These are phyloP conservation scores for Podaxis rugospora DNA, from an alignment of 768 basidiomycete genomes.

Conservation along the genomic window DNA sequence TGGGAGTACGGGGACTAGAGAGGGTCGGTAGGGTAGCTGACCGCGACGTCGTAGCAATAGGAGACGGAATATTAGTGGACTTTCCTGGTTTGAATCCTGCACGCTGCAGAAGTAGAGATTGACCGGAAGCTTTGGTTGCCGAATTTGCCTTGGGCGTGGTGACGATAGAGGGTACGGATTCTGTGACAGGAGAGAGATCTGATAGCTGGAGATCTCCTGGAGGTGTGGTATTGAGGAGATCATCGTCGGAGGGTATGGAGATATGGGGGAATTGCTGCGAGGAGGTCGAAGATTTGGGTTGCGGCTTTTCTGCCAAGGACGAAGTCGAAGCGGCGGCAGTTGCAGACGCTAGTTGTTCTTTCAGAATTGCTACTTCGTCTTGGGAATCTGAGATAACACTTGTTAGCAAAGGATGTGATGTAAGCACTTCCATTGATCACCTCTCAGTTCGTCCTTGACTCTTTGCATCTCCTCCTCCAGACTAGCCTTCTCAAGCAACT, in stretches of 20 bases:
- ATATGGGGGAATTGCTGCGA: conserved; percentile 24
- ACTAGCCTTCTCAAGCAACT: conserved; percentile 84
- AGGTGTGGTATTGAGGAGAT: conserved; percentile 53
- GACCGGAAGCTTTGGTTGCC: conserved; percentile 32
- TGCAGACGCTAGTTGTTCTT: conserved; percentile 54
- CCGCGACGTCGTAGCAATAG: conserved; percentile 43
- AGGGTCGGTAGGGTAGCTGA: conserved; percentile 55
- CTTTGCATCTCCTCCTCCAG: conserved; percentile 90
- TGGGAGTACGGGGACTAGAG: conserved; percentile 41
- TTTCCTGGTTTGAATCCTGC: conserved; percentile 44
- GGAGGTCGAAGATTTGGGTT: conserved; percentile 23
- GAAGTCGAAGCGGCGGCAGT: conserved; percentile 12
- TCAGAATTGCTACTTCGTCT: conserved; percentile 78
- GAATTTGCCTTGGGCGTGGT: conserved; percentile 34
- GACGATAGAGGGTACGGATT: conserved; percentile 27
- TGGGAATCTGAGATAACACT: conserved; percentile 59
- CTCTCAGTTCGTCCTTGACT: conserved; percentile 88
- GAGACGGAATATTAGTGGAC: conserved; percentile 40
- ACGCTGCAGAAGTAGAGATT: conserved; percentile 46
- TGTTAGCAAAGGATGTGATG: conserved; percentile 13
- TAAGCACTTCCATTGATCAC: conserved; percentile 36
- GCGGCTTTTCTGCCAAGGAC: conserved; percentile 10
- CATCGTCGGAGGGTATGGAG: conserved; percentile 42
- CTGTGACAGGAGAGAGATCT: conserved; percentile 46
- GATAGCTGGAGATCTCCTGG: conserved; percentile 58